A percentile compares a stretch with the other conserved stretches of the same genome.
Conservation (phyloP, 129 eudicot species). For the Tanacetum coccineum region DNA sequence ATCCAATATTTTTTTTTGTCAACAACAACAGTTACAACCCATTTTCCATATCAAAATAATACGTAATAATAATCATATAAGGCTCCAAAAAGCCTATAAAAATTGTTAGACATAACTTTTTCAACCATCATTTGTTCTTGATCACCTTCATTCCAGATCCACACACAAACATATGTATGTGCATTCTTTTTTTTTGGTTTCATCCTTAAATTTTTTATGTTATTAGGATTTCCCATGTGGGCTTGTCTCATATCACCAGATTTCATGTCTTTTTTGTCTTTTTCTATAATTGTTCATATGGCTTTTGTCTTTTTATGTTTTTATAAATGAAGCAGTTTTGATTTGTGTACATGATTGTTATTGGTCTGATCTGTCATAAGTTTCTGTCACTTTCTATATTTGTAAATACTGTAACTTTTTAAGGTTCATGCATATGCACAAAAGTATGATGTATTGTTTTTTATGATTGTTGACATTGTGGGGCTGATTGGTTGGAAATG, state of each 20-base stretch:
- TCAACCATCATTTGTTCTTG: background rate
- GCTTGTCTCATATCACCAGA: constrained; percentile 22
- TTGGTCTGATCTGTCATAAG: constrained; percentile 8
- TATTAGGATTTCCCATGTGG: constrained; percentile 20
- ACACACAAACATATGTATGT: constrained; percentile 2
- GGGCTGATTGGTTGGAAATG: background rate
- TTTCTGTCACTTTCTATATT: constrained; percentile 4
- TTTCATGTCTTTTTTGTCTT: constrained; percentile 11
- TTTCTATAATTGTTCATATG: constrained; percentile 18
- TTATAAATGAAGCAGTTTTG: background rate
- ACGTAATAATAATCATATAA: no score
- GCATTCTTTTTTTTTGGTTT: background rate
- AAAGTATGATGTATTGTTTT: background rate
- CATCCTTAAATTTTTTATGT: background rate
- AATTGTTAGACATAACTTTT: background rate
- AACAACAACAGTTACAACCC: constrained; percentile 9
- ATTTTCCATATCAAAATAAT: constrained; percentile 23
- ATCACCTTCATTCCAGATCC: constrained; percentile 5
- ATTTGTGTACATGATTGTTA: background rate
- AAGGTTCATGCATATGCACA: no score
- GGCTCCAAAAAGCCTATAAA: background rate
- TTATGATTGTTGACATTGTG: constrained; percentile 9
- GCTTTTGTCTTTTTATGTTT: constrained; percentile 11
- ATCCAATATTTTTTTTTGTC: constrained; percentile 2
- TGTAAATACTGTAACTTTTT: background rate